Conservation (phyloP, 257 asterid species). For the Sherardia arvensis region DNA sequence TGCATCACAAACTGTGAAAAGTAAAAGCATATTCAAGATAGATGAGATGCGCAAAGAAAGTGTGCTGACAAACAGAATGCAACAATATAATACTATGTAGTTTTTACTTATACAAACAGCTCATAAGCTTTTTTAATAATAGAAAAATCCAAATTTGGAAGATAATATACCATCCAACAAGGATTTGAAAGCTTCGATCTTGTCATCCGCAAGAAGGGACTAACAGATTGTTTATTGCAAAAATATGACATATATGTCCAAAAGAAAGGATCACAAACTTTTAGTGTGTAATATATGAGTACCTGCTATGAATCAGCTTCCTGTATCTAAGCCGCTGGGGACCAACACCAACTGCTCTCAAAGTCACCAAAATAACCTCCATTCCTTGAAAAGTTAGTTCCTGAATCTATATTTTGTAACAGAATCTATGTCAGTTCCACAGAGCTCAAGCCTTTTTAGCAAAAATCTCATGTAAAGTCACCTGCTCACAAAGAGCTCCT, state of each 20-base stretch:
- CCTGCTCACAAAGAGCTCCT: constrained; percentile 99
- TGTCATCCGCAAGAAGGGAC: neutral
- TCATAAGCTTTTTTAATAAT: too few species aligned
- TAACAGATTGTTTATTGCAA: neutral
- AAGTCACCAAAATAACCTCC: constrained; percentile 88
- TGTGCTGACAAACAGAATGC: too few species aligned
- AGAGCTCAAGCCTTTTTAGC: constrained; percentile 10
- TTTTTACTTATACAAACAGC: too few species aligned
- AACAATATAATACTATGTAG: too few species aligned
- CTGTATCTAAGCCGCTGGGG: constrained; percentile 88
- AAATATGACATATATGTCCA: neutral
- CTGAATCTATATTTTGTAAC: constrained; percentile 56
- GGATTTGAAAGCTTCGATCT: too few species aligned
- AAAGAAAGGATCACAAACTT: neutral
- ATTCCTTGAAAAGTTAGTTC: constrained; percentile 74
- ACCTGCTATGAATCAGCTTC: constrained; percentile 82
- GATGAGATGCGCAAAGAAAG: too few species aligned
- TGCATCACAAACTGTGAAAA: too few species aligned
- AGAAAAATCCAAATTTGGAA: too few species aligned
- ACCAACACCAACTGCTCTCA: constrained; percentile 98
- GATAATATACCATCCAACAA: too few species aligned
- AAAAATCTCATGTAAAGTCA: constrained; percentile 8
- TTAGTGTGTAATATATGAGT: neutral
- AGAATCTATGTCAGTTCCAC: constrained; percentile 12
- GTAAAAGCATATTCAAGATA: too few species aligned